Base-by-base conservation (phyloP, 2,329 filamentous ascomycete species). In the Fusarium buharicum region DNA sequence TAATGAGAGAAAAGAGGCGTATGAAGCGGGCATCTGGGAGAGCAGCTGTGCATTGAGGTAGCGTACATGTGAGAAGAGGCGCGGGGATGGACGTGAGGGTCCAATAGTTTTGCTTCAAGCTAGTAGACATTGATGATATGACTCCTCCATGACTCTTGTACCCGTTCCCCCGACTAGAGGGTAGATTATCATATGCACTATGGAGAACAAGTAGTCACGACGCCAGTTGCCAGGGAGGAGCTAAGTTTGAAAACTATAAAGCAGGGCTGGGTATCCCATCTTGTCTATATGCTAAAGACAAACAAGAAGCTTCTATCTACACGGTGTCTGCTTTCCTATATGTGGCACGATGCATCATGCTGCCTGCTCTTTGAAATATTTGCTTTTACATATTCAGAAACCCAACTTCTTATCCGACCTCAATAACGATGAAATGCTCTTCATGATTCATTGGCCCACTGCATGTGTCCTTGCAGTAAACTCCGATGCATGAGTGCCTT, bases 211-310 rank as follows among this genome's bases (percentile, higher is more conserved):
- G 50, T 40, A 57, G 43, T 63, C 50, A 56, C 51, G 46, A 41
- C 30, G 44, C 49, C 18, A 56, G 41, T n/a, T 33, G 38, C 39
- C 24, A 22, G 46, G 53, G 38, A 22, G 30, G 43, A 49, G 27
- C 33, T 31, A 44, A 24, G 30, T 49, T 46, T 38, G 44, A 67
- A 67, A 70, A 70, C 66, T 70, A 70, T 70, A 70, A 70, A 70
- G 66, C 59, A 64, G 59, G 64, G 66, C 63, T 56, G 45, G 61
- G 52, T 58, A 69, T 57, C 68, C 67, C 57, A 60, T 69, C 55
- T 59, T 60, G 51, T 69, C 64, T 69, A 70, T 70, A 53, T 70
- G 65, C 66, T 59, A 53, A 64, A 31, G 57, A 50, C 60, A 67
- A 58, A 43, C 62, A 68, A 64, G 50, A 63, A 53, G 55, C 60